Percentiles rank a stretch among this genome's conserved stretches.
phyloP scores from a whole-genome alignment of 257 asterid genomes.

The Solanum chmielewskii region DNA sequence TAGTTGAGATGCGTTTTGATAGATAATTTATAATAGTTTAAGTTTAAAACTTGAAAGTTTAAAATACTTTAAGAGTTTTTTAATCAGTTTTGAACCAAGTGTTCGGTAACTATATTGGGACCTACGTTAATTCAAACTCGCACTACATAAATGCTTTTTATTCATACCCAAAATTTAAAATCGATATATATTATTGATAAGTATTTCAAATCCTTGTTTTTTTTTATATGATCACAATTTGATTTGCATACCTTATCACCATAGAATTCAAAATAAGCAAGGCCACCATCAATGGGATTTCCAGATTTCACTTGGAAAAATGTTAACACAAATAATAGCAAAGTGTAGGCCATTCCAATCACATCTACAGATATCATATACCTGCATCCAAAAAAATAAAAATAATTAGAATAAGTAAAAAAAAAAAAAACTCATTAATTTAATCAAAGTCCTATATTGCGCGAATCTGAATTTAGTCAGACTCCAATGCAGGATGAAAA shows the following conservation, averaged over 20 bases:
- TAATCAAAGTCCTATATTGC: not conserved
- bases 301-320: not conserved
- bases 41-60: not conserved
- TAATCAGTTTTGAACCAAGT: not conserved
- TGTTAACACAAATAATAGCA: not conserved
- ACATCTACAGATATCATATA: constrained; percentile 1
- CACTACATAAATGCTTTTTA: too few species aligned
- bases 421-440: not conserved
- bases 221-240: not conserved
- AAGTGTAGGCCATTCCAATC: not conserved
- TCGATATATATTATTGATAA: not conserved
- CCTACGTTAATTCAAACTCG: not conserved
- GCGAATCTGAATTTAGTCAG: not conserved
- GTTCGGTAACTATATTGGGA: not conserved
- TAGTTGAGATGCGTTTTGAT: too few species aligned
- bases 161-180: accelerated
- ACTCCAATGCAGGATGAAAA: not conserved
- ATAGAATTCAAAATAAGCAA: not conserved
- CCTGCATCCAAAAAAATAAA: not conserved
- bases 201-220: not conserved
- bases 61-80: not conserved
- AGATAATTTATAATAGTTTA: too few species aligned
- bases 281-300: not conserved
- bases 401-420: not conserved
- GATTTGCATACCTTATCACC: not conserved